Percentiles rank a stretch among this genome's conserved stretches.
Evolutionary conservation across 805 yeast genomes (phyloP).

Genomic region (Suhomyces sp.): DNA sequence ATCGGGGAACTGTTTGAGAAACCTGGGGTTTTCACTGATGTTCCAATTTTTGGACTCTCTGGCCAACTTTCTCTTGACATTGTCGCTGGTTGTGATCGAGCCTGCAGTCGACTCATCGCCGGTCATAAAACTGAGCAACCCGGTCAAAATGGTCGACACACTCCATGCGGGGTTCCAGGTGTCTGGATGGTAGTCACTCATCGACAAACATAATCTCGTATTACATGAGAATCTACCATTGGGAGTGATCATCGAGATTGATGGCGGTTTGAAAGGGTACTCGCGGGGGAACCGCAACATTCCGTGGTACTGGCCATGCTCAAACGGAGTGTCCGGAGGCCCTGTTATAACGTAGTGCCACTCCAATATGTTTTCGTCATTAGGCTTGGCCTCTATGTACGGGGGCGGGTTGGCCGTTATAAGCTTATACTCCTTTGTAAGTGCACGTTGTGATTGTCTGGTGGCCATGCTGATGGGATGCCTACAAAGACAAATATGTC

Average conservation of each 20-base stretch:
- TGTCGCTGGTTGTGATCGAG: constrained; percentile 62
- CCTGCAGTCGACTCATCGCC: constrained; percentile 85
- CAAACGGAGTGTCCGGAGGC: constrained; percentile 86
- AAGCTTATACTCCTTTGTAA: constrained; percentile 77
- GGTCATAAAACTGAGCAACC: constrained; percentile 89
- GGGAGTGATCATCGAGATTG: constrained; percentile 86
- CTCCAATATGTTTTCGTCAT: constrained; percentile 81
- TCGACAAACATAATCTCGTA: constrained; percentile 80
- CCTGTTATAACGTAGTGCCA: constrained; percentile 95
- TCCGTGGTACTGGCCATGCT: constrained; percentile 87
- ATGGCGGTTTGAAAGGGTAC: constrained; percentile 90
- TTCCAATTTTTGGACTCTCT: constrained; percentile 60
- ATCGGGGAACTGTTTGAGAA: constrained; percentile 69
- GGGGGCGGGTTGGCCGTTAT: constrained; percentile 83
- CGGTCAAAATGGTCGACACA: constrained; percentile 82
- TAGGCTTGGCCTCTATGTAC: constrained; percentile 77
- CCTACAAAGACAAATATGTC: neutral
- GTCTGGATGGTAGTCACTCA: constrained; percentile 93
- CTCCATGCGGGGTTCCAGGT: constrained; percentile 97
- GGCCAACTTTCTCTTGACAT: constrained; percentile 56
- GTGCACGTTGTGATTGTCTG: constrained; percentile 43
- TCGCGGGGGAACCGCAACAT: constrained; percentile 77
- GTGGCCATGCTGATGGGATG: constrained; percentile 29
- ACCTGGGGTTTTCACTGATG: constrained; percentile 51
- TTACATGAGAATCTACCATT: constrained; percentile 83